These are phyloP conservation scores for Terfezia boudieri DNA, from an alignment of 495 filamentous ascomycete genomes.

Conservation along the genomic window DNA sequence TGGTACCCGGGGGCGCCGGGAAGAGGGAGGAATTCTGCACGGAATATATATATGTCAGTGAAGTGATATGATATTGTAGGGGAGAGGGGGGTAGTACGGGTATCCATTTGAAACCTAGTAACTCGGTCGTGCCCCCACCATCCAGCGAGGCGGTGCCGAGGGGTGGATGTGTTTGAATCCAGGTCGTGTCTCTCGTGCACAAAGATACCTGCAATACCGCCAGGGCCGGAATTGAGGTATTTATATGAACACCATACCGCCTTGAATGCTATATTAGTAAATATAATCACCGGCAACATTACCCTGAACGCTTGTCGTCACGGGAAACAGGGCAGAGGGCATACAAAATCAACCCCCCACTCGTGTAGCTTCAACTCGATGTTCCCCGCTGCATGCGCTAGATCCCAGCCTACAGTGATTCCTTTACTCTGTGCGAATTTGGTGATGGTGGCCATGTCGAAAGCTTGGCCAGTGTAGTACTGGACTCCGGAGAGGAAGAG, in stretches of 20 bases:
- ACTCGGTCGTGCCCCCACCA: conserved; percentile 17
- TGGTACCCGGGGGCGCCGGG: conserved; percentile 47
- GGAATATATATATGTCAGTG: conserved; percentile 16
- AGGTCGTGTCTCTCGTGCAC: conserved; percentile 48
- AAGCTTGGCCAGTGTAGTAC: conserved; percentile 81
- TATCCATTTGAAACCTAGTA: conserved; percentile 21
- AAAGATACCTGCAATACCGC: conserved; percentile 67
- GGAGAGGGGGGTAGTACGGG: not conserved
- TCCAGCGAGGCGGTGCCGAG: conserved; percentile 15
- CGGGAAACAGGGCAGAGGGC: not conserved
- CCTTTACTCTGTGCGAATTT: conserved; percentile 48
- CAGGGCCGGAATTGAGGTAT: conserved; percentile 82
- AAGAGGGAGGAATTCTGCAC: conserved; percentile 47
- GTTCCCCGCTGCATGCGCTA: conserved; percentile 87
- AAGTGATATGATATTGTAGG: too few species aligned
- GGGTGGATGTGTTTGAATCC: conserved; percentile 28
- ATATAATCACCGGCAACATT: too few species aligned
- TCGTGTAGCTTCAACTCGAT: conserved; percentile 62
- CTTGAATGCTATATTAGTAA: not conserved
- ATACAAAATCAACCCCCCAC: conserved; percentile 73
- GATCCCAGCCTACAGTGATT: conserved; percentile 79
- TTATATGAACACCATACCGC: conserved; percentile 95
- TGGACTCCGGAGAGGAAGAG: conserved; percentile 79
- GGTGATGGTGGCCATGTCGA: conserved; percentile 75
- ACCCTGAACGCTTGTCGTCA: not conserved